A percentile compares a stretch with the other conserved stretches of the same genome.
These are phyloP conservation scores for Beauveria australis DNA, from an alignment of 2,329 filamentous ascomycete species.

Conservation along the genomic window DNA sequence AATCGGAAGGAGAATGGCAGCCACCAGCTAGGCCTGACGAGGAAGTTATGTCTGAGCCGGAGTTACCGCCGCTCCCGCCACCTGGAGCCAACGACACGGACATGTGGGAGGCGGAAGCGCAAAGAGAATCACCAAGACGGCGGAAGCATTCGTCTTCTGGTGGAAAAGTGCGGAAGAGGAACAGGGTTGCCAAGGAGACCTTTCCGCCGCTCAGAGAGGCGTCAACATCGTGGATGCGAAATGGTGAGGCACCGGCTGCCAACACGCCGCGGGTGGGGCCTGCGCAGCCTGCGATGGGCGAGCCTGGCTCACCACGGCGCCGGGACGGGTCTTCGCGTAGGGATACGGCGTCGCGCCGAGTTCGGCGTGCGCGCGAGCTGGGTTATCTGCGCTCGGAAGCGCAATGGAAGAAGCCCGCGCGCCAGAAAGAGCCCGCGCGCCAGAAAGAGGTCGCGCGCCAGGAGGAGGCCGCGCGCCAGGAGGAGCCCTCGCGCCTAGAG, in stretches of 20 bases:
- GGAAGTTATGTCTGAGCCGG: neutral
- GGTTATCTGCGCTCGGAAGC: too few relatives aligned
- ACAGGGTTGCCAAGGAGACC: too few relatives aligned
- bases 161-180: too few relatives aligned
- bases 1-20: neutral
- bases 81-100: constrained; percentile 36
- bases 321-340: too few relatives aligned
- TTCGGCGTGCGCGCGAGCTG: too few relatives aligned
- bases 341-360: too few relatives aligned
- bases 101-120: constrained; percentile 51
- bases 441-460: neutral
- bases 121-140: constrained; percentile 33
- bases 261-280: neutral
- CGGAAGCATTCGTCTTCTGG: constrained; percentile 23
- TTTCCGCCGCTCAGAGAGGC: too few relatives aligned
- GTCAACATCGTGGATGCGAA: constrained; percentile 24
- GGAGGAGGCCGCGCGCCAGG: neutral
- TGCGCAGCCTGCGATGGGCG: neutral
- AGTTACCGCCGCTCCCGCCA: neutral
- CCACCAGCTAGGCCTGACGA: too few relatives aligned
- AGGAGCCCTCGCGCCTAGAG: constrained; percentile 1
- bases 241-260: too few relatives aligned
- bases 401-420: neutral
- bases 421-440: neutral
- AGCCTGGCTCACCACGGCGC: constrained; percentile 11